Conservation (phyloP, 192 early-diverging fungal genomes). For the Coemansia sp. region DNA sequence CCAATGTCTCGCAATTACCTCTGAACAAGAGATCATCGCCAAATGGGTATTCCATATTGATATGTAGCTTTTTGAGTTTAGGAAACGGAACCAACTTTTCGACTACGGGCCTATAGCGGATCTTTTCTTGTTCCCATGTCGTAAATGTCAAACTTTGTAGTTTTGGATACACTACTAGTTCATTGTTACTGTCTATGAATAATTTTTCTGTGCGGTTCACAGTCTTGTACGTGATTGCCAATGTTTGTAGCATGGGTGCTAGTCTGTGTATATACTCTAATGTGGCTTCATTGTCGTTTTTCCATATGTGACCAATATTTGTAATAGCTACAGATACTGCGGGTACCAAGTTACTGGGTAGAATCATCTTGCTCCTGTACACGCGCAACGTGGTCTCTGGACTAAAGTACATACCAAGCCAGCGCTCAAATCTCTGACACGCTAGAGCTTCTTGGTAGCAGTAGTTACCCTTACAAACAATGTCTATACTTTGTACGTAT, state of each 20-base stretch:
- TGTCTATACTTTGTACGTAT: not conserved
- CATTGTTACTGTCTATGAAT: not conserved
- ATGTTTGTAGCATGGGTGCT: not conserved
- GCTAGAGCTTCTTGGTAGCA: slow-evolving; percentile 1
- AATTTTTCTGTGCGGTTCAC: not conserved
- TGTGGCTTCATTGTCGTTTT: not conserved
- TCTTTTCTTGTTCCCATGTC: not conserved
- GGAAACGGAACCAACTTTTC: not conserved
- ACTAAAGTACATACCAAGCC: slow-evolving; percentile 3
- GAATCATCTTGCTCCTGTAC: not conserved
- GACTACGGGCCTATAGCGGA: not conserved
- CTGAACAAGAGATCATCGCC: slow-evolving; percentile 13
- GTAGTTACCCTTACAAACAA: slow-evolving; percentile 3
- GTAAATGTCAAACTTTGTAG: not conserved
- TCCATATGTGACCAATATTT: not conserved
- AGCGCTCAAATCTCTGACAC: slow-evolving; percentile 2
- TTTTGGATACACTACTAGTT: not conserved
- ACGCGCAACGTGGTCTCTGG: slow-evolving; percentile 7
- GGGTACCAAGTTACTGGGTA: not conserved
- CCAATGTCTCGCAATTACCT: slow-evolving; percentile 12
- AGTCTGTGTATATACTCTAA: slow-evolving; percentile 6
- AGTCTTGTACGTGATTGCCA: slow-evolving; percentile 1
- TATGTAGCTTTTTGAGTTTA: not conserved
- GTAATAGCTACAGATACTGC: not conserved
- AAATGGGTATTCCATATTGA: slow-evolving; percentile 15